A percentile compares a stretch with the other conserved stretches of the same genome.
Evolutionary conservation across 2,329 filamentous ascomycete genomes (phyloP).

Genomic region (Trichoderma simmonsii): DNA sequence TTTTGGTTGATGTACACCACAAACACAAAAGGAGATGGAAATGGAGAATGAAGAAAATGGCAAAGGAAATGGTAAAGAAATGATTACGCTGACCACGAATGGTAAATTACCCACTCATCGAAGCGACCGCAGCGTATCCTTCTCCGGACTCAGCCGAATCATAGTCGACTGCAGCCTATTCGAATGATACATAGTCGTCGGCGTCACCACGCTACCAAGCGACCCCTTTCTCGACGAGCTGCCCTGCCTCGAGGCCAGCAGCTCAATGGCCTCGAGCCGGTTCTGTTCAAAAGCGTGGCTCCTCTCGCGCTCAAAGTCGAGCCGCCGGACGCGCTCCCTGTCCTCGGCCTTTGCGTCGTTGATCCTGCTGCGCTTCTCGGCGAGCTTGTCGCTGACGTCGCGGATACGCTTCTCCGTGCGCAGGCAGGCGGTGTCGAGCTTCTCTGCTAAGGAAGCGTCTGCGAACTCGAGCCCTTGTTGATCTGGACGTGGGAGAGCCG

Average conservation of each 20-base stretch:
- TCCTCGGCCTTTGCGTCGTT: constrained; percentile 46
- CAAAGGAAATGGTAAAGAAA: neutral
- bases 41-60: neutral
- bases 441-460: constrained; percentile 38
- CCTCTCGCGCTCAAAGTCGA: constrained; percentile 47
- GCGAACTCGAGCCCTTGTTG: constrained; percentile 34
- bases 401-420: constrained; percentile 45
- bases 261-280: constrained; percentile 45
- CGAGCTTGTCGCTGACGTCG: constrained; percentile 36
- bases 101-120: constrained; percentile 2
- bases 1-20: neutral
- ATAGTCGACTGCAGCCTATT: constrained; percentile 22
- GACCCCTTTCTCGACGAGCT: constrained; percentile 30
- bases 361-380: constrained; percentile 40
- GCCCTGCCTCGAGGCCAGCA: constrained; percentile 33
- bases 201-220: constrained; percentile 28
- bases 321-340: constrained; percentile 38
- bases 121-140: constrained; percentile 20
- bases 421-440: constrained; percentile 48
- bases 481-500: constrained; percentile 40
- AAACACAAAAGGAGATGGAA: neutral
- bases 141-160: constrained; percentile 26
- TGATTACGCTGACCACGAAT: neutral
- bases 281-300: constrained; percentile 49
- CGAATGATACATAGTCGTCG: constrained; percentile 7